A percentile compares a stretch with the other conserved stretches of the same genome.
phyloP scores from a whole-genome alignment of 2,329 filamentous ascomycete species.

The Cucurbitaria berberidis region DNA sequence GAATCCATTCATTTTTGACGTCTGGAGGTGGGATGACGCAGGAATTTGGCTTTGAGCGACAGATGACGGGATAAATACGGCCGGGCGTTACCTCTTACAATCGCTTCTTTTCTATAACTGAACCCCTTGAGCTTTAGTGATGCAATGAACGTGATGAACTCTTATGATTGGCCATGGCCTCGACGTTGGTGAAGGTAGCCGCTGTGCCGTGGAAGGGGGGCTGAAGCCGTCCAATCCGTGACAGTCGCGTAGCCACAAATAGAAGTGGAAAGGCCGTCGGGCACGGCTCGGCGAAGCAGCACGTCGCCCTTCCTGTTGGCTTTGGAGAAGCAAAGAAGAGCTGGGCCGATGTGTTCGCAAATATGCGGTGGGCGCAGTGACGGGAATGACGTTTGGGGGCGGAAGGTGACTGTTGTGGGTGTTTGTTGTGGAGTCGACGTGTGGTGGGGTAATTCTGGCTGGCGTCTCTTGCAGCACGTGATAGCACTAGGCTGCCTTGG shows the following conservation, averaged over 20 bases:
- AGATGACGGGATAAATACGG: slow-evolving; percentile 32
- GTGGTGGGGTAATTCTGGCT: slow-evolving; percentile 44
- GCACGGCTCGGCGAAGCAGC: slow-evolving; percentile 40
- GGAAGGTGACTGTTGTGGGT: slow-evolving; percentile 21
- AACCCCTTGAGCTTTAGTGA: slow-evolving; percentile 37
- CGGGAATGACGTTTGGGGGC: slow-evolving; percentile 14
- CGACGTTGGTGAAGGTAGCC: slow-evolving; percentile 42
- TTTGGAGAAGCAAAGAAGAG: slow-evolving; percentile 11
- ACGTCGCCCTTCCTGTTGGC: slow-evolving; percentile 29
- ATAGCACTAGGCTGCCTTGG: not conserved
- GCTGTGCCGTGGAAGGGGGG: slow-evolving; percentile 48
- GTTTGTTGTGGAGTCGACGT: slow-evolving; percentile 35
- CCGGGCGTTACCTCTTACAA: slow-evolving; percentile 48
- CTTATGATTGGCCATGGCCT: slow-evolving; percentile 43
- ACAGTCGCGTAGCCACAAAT: slow-evolving; percentile 49
- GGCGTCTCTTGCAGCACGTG: slow-evolving; percentile 13
- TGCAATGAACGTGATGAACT: slow-evolving; percentile 36
- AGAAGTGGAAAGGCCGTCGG: slow-evolving; percentile 43
- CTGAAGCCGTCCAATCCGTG: slow-evolving; percentile 49
- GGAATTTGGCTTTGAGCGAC: slow-evolving; percentile 37
- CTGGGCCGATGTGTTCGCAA: slow-evolving; percentile 1
- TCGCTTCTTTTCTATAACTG: slow-evolving; percentile 42
- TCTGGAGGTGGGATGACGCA: slow-evolving; percentile 38
- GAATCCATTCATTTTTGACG: slow-evolving; percentile 43
- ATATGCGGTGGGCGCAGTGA: slow-evolving; percentile 7